Evolutionary conservation across 2,329 filamentous ascomycete species (phyloP).

Genomic region (Cercospora zeina): DNA sequence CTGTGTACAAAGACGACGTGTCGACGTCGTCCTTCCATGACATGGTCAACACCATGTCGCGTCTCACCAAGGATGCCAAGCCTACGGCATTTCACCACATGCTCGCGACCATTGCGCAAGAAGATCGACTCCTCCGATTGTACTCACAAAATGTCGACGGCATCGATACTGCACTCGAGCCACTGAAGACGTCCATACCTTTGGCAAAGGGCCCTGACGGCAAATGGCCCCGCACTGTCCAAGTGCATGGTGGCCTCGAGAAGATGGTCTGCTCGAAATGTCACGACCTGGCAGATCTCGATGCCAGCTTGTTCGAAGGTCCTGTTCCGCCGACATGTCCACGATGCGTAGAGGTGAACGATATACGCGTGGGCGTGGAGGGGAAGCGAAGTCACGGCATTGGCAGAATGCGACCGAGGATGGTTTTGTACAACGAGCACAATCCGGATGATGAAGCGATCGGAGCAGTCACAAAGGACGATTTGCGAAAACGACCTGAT

Average conservation of each 20-base stretch:
- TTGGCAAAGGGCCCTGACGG: conserved; percentile 69
- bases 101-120: conserved; percentile 82
- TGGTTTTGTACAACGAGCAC: conserved; percentile 96
- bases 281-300: conserved; percentile 70
- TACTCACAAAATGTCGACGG: conserved; percentile 98
- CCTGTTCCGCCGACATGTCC: conserved; percentile 78
- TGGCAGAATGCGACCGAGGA: conserved; percentile 82
- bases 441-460: conserved; percentile 97
- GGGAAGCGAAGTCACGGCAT: conserved; percentile 93
- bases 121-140: conserved; percentile 81
- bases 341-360: conserved; percentile 72
- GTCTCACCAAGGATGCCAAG: conserved; percentile 71
- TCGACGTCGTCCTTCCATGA: conserved; percentile 90
- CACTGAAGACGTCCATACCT: conserved; percentile 77
- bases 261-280: conserved; percentile 99
- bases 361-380: conserved; percentile 69
- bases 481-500: conserved; percentile 82
- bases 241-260: conserved; percentile 87
- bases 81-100: conserved; percentile 93
- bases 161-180: conserved; percentile 80
- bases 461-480: conserved; percentile 81
- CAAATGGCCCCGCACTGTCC: conserved; percentile 90
- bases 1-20: conserved; percentile 88
- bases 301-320: conserved; percentile 77
- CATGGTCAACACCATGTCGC: conserved; percentile 88